A percentile compares a stretch with the other conserved stretches of the same genome.
Evolutionary conservation across 352 stramenopile genomes (phyloP).

Genomic region (Phytophthora crassamura): DNA sequence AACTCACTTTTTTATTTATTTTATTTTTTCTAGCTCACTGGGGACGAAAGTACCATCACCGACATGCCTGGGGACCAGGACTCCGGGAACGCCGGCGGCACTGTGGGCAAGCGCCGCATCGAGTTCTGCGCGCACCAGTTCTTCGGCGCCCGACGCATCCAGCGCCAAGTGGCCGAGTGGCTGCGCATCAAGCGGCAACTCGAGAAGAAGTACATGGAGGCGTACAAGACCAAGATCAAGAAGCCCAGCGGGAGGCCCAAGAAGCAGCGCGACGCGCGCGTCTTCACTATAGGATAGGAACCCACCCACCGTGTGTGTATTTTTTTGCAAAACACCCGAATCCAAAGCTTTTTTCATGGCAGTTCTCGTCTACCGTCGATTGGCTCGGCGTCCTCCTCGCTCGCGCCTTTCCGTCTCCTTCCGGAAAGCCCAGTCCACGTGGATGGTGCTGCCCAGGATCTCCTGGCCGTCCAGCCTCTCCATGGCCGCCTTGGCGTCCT

Average conservation of each 20-base stretch:
- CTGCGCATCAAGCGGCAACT: slow-evolving; percentile 74
- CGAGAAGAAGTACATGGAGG: slow-evolving; percentile 77
- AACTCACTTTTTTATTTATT: too few species aligned
- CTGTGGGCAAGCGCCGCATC: slow-evolving; percentile 42
- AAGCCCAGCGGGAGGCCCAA: slow-evolving; percentile 78
- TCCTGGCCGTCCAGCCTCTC: slow-evolving; percentile 93
- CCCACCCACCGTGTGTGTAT: background rate
- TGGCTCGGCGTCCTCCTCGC: slow-evolving; percentile 40
- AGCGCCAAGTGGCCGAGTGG: slow-evolving; percentile 64
- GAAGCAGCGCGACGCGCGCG: slow-evolving; percentile 74
- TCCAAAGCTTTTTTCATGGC: background rate
- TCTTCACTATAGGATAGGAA: slow-evolving; percentile 74
- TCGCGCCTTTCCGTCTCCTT: slow-evolving; percentile 49
- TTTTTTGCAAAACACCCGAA: too few species aligned
- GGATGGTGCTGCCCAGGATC: slow-evolving; percentile 90
- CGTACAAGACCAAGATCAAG: slow-evolving; percentile 90
- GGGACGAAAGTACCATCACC: slow-evolving; percentile 48
- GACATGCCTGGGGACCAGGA: slow-evolving; percentile 50
- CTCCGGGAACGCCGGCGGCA: slow-evolving; percentile 14
- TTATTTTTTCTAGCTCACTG: slow-evolving; percentile 23
- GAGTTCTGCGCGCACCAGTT: slow-evolving; percentile 77
- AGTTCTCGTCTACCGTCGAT: slow-evolving; percentile 53
- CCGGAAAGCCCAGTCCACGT: slow-evolving; percentile 95
- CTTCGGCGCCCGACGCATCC: slow-evolving; percentile 67
- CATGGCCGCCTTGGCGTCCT: slow-evolving; percentile 92